Evolutionary conservation across 192 early-diverging fungal species (phyloP).

Genomic region (Backusella luteola): DNA sequence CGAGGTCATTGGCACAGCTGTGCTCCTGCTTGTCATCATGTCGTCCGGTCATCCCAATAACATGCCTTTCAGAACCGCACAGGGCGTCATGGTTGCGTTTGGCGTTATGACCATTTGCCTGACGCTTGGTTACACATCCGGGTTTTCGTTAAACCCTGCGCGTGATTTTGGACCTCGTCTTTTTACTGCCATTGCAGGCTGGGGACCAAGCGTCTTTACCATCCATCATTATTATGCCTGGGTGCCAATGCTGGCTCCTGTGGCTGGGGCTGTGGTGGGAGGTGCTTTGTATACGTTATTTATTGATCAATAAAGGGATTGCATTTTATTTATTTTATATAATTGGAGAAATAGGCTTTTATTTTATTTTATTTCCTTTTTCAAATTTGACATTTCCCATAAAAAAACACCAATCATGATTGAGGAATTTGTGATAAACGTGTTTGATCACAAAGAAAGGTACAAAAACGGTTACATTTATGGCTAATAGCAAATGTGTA

Average conservation of each 20-base stretch:
- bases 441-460: too few species aligned
- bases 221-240: slow-evolving; percentile 68
- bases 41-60: slow-evolving; percentile 44
- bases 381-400: too few species aligned
- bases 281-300: slow-evolving; percentile 61
- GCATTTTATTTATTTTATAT: too few species aligned
- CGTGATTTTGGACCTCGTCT: slow-evolving; percentile 79
- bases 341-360: too few species aligned
- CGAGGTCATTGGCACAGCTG: slow-evolving; percentile 68
- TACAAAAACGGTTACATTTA: too few species aligned
- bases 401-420: too few species aligned
- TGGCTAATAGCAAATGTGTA: too few species aligned
- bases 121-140: slow-evolving; percentile 25
- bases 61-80: slow-evolving; percentile 17
- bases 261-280: slow-evolving; percentile 61
- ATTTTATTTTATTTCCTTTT: too few species aligned
- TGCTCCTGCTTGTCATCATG: slow-evolving; percentile 64
- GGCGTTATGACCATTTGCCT: slow-evolving; percentile 13
- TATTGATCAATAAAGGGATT: slow-evolving; percentile 37
- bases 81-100: slow-evolving; percentile 13
- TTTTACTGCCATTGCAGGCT: slow-evolving; percentile 67
- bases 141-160: slow-evolving; percentile 63
- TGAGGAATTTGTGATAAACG: too few species aligned
- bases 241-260: slow-evolving; percentile 67
- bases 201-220: slow-evolving; percentile 67